These are phyloP conservation scores for Diaporthe amygdali DNA, from an alignment of 2,329 filamentous ascomycete species.

Conservation along the genomic window DNA sequence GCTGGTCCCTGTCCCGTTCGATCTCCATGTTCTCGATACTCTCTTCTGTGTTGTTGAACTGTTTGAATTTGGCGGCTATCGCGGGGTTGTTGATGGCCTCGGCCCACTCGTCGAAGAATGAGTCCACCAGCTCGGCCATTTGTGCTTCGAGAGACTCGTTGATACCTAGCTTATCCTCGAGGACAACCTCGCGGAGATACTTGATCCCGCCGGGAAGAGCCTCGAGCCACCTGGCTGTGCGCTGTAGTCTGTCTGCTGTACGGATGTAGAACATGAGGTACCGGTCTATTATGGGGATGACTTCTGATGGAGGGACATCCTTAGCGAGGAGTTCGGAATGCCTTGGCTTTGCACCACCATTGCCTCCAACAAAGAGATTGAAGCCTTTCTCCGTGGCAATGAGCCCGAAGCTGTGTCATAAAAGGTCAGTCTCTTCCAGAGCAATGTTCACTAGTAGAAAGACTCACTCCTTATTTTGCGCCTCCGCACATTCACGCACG, in stretches of 20 bases:
- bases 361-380: slow-evolving; percentile 90
- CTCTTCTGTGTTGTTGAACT: slow-evolving; percentile 86
- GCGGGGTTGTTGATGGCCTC: slow-evolving; percentile 76
- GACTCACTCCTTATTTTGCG: slow-evolving; percentile 84
- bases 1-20: slow-evolving; percentile 74
- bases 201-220: slow-evolving; percentile 81
- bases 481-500: slow-evolving; percentile 91
- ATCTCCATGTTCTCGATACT: slow-evolving; percentile 71
- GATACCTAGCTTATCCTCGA: slow-evolving; percentile 87
- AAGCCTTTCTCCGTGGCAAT: slow-evolving; percentile 93
- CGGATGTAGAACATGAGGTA: slow-evolving; percentile 95
- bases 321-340: slow-evolving; percentile 86
- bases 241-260: slow-evolving; percentile 87
- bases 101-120: slow-evolving; percentile 92
- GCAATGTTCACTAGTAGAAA: not conserved
- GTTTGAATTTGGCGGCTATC: slow-evolving; percentile 72
- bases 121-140: slow-evolving; percentile 83
- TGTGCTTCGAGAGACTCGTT: slow-evolving; percentile 83
- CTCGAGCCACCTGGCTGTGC: slow-evolving; percentile 89
- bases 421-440: slow-evolving; percentile 25
- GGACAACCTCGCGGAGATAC: slow-evolving; percentile 81
- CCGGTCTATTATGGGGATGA: slow-evolving; percentile 83
- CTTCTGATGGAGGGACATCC: slow-evolving; percentile 82
- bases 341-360: slow-evolving; percentile 83
- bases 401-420: slow-evolving; percentile 71